Percentiles rank a stretch among this genome's conserved stretches.
These are phyloP conservation scores for Cercospora sp. DNA, from an alignment of 2,329 filamentous ascomycete genomes.

Conservation along the genomic window DNA sequence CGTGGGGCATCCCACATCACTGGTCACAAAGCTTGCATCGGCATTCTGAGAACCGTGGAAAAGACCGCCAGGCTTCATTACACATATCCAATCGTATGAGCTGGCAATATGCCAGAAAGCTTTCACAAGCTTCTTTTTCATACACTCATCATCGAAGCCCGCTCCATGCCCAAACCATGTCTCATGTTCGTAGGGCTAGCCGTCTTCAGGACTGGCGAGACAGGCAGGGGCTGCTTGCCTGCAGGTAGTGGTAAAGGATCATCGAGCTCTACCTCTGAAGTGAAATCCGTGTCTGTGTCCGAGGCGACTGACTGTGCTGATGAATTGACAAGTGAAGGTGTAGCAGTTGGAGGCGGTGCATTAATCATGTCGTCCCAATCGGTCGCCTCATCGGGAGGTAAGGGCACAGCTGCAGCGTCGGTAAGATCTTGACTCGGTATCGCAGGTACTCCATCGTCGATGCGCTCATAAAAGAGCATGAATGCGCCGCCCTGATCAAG, in stretches of 20 bases:
- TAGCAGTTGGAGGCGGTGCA: constrained; percentile 13
- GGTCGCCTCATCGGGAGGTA: constrained; percentile 23
- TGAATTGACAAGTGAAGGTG: constrained; percentile 24
- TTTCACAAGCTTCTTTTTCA: not conserved
- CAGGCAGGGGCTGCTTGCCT: not conserved
- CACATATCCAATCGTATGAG: not conserved
- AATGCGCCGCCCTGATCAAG: constrained; percentile 80
- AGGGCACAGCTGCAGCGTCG: constrained; percentile 21
- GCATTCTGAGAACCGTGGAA: not conserved
- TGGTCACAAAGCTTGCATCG: not conserved
- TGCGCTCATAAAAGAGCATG: constrained; percentile 92
- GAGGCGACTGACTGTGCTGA: constrained; percentile 24
- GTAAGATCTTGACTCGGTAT: not conserved
- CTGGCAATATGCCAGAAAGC: not conserved
- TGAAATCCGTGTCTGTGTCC: constrained; percentile 23
- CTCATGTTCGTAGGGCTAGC: constrained; percentile 10
- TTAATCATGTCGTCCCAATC: constrained; percentile 22
- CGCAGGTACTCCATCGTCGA: constrained; percentile 7
- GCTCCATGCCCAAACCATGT: constrained; percentile 5
- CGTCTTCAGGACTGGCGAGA: constrained; percentile 12
- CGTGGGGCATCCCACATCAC: not conserved
- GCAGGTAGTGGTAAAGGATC: not conserved
- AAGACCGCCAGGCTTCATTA: not conserved
- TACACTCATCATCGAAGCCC: constrained; percentile 14
- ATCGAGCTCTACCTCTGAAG: constrained; percentile 1